Evolutionary conservation across 2,329 filamentous ascomycete genomes (phyloP), one percentile per base, ranked within the genome.

Genomic region (Aspergillus sp.): DNA sequence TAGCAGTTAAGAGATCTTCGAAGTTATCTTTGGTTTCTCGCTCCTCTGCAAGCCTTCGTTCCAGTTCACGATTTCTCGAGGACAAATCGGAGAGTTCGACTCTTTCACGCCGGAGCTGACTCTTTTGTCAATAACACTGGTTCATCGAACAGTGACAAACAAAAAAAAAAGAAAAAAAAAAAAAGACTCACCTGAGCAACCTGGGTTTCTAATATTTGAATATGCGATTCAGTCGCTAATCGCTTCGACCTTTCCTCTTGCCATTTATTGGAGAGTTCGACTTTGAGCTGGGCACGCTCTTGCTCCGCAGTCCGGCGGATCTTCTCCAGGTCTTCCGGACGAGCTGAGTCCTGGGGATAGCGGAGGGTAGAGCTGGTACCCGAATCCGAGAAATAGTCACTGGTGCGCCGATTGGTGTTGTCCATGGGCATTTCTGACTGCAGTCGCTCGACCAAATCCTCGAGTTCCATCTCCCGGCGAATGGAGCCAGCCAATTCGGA

Each of bases 311-410:
- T 83, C 54, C 93, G 79, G 57, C 90, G 85, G 41, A 93, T 76
- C 65, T 82, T 87, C 50, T 94, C 88, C 32, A 96, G 73, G 64
- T 96, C 88, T 59, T 84, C 81, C 30, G 68, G 70, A 41, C 78
- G 75, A 36, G 56, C 57, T 49, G 79, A 74, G 41, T 87, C 84
- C 51, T 78, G 72, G 1, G 85, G 83, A 60, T 83, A 85, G 59
- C 88, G 86, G 45, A 87, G 78, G 1, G 88, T 78, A 1, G 88
- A 91, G 65, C 88, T 91, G 48, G 88, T 85, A 30, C 93, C 93
- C 4, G 90, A 95, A 66, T 98, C 93, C 2, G 93, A 98, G 65
- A 93, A 98, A 71, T 98, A 97, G 69, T 98, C 93, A 69, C 93
- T 97, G 7, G 88, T 94, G 50, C 91, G 80, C 64, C 86, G 85